Evolutionary conservation across 331 rosid species (phyloP), one percentile per base, ranked within the genome.

Genomic region (Malus hybrid): DNA sequence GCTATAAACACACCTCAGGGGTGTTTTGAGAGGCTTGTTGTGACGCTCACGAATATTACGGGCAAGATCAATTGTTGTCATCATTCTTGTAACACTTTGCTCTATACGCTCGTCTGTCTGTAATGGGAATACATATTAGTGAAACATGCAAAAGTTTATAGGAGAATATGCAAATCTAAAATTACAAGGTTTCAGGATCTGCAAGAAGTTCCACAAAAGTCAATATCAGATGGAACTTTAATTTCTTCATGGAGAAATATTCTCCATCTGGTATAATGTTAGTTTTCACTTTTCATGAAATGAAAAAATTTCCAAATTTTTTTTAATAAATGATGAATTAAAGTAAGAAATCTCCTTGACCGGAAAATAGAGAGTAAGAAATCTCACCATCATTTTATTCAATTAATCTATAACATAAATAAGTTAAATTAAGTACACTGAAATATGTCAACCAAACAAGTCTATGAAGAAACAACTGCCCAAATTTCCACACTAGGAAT

Each of bases 21-120:
- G 99, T 19, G 97, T 70, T 81, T 95, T 95, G 6, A 95, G 97
- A 75, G 99, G 93, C 73, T 89, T 95, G 89, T 89, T 95, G 82
- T 92, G 97, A 61, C 97, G 92, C 76, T 95, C 99, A 39, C 97
- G 97, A 79, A 92, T 92, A 75, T 95, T 95, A 71, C 97, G 93
- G 9, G 97, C 99, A 56, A 92, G 97, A 80, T 95, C 99, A 83
- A 92, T 95, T 55, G 89, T 89, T 60, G 92, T 95, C 86, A 74
- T 92, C 99, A 95, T 95, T 85, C 99, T 90, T 44, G 96, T 64
- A 72, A 95, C 97, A 75, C 99, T 95, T 80, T 86, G 87, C 79
- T 95, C 99, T 71, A 95, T 95, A 66, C 94, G 84, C 74, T 89
- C 97, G 42, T 86, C 99, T 79, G 89, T 79, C 97, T 94, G 63